Evolutionary conservation across 495 filamentous ascomycete genomes (phyloP).

Genomic region (Penicillium nucicola): DNA sequence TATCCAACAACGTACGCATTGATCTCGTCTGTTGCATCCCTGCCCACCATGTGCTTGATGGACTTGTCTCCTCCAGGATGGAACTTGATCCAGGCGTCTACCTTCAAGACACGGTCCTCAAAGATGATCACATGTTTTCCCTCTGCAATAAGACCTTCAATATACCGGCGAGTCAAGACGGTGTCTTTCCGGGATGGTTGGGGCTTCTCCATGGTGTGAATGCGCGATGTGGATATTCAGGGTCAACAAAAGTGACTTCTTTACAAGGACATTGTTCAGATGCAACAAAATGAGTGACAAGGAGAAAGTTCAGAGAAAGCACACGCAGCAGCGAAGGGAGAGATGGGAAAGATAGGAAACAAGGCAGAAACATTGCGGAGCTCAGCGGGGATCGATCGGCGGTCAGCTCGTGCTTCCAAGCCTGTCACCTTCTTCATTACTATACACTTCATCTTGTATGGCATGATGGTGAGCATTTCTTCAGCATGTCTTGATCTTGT

Average conservation of each 20-base stretch:
- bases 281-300: neutral
- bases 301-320: neutral
- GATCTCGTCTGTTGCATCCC: conserved; percentile 95
- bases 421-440: conserved; percentile 9
- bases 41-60: conserved; percentile 91
- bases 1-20: conserved; percentile 63
- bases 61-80: conserved; percentile 93
- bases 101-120: conserved; percentile 76
- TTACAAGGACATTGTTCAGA: conserved; percentile 4
- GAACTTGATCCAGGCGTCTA: conserved; percentile 81
- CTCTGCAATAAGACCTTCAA: conserved; percentile 85
- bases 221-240: neutral
- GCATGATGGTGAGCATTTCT: conserved; percentile 21
- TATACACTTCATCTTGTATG: neutral
- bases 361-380: conserved; percentile 12
- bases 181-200: conserved; percentile 42
- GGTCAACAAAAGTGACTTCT: neutral
- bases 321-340: neutral
- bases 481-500: neutral
- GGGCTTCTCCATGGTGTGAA: conserved; percentile 18
- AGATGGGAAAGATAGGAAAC: conserved; percentile 1
- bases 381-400: conserved; percentile 21
- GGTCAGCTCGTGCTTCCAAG: conserved; percentile 13
- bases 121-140: conserved; percentile 80
- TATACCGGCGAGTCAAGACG: conserved; percentile 65